Evolutionary conservation across 352 stramenopile genomes (phyloP).

Genomic region (Pythium monospermum): DNA sequence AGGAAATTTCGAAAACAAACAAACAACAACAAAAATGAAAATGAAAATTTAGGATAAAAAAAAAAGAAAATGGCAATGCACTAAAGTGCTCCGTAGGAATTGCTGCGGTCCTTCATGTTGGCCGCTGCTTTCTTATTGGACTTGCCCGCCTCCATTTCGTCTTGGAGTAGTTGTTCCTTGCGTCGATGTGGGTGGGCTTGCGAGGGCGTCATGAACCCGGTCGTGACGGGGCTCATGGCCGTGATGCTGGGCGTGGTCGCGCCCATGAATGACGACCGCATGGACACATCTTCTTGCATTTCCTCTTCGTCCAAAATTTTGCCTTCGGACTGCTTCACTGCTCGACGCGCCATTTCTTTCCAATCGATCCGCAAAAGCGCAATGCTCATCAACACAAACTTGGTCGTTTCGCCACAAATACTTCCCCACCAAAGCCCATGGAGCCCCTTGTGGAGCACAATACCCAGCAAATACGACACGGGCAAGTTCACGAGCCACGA

Average conservation of each 20-base stretch:
- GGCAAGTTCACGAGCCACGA: constrained; percentile 75
- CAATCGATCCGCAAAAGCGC: constrained; percentile 65
- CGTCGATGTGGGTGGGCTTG: constrained; percentile 22
- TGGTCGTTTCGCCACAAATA: constrained; percentile 61
- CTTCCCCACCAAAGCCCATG: constrained; percentile 73
- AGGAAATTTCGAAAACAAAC: no score
- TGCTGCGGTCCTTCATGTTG: no score
- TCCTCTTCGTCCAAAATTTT: constrained; percentile 45
- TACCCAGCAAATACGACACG: constrained; percentile 48
- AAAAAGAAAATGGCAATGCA: no score
- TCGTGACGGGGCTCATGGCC: constrained; percentile 45
- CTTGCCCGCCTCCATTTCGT: constrained; percentile 8
- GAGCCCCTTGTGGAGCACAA: constrained; percentile 44
- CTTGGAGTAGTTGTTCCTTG: constrained; percentile 6
- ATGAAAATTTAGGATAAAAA: no score
- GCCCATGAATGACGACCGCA: constrained; percentile 52
- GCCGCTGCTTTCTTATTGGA: no score
- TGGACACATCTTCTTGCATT: constrained; percentile 53
- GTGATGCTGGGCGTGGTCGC: constrained; percentile 62
- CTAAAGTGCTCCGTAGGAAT: no score
- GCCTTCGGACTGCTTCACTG: constrained; percentile 60
- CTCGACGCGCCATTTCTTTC: constrained; percentile 54
- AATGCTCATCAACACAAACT: constrained; percentile 60
- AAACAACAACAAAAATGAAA: no score
- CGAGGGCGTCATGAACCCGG: constrained; percentile 49